These are phyloP conservation scores for Amyloporia xantha DNA, from an alignment of 768 basidiomycete species.

Conservation along the genomic window DNA sequence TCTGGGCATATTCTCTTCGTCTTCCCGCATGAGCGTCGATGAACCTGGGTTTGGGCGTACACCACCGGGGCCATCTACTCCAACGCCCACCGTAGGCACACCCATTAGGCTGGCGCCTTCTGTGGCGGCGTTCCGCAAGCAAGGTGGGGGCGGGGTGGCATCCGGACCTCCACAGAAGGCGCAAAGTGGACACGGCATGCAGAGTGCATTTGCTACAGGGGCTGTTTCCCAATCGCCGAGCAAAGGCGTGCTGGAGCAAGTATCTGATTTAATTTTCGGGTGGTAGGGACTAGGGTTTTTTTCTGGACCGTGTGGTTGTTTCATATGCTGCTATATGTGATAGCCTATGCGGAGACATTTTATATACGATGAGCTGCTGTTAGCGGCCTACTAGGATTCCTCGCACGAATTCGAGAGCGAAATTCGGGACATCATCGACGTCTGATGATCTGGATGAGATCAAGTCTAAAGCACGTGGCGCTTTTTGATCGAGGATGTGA, in stretches of 20 bases:
- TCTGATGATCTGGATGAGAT: no score
- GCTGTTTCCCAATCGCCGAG: conserved; percentile 29
- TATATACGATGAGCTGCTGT: no score
- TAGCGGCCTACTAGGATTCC: no score
- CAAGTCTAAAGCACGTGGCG: no score
- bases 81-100: conserved; percentile 50
- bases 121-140: conserved; percentile 61
- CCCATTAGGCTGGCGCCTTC: conserved; percentile 71
- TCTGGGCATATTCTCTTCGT: neutral
- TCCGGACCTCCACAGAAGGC: conserved; percentile 7
- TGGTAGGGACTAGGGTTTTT: conserved; percentile 44
- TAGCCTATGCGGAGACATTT: no score
- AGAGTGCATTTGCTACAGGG: conserved; percentile 21
- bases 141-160: conserved; percentile 18
- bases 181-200: conserved; percentile 7
- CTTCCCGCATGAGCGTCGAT: conserved; percentile 14
- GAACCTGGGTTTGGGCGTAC: conserved; percentile 26
- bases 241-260: conserved; percentile 64
- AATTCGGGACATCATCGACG: no score
- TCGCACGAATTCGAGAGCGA: no score
- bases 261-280: conserved; percentile 76
- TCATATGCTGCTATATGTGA: no score
- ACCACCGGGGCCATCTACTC: conserved; percentile 12
- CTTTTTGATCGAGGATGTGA: no score
- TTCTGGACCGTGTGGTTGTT: no score